phyloP scores from a whole-genome alignment of 1,284 basidiomycete species.

The Phylloboletellus chloephorus region DNA sequence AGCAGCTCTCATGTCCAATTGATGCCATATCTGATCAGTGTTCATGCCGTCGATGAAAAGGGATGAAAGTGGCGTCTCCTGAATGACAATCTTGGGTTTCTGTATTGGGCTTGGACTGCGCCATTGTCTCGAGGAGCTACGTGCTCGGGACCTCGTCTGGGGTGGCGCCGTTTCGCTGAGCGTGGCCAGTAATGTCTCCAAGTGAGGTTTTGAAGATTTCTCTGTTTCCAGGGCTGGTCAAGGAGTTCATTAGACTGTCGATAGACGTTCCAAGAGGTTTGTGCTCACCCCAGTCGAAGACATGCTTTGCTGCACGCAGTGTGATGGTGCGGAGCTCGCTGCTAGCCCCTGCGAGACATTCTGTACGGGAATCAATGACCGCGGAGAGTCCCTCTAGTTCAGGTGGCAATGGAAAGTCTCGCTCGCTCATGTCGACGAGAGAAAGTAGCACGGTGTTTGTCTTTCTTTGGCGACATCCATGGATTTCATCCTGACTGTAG shows the following conservation, averaged over 20 bases:
- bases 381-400: conserved; percentile 47
- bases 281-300: conserved; percentile 75
- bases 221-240: conserved; percentile 61
- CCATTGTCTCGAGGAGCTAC: conserved; percentile 40
- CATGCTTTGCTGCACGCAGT: conserved; percentile 64
- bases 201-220: conserved; percentile 53
- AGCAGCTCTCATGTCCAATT: conserved; percentile 75
- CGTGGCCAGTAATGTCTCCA: conserved; percentile 64
- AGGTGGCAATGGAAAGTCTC: conserved; percentile 27
- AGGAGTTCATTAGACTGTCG: conserved; percentile 4
- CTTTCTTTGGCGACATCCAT: conserved; percentile 22
- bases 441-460: conserved; percentile 16
- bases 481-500: conserved; percentile 78
- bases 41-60: conserved; percentile 84
- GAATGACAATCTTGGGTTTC: conserved; percentile 37
- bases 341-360: conserved; percentile 53
- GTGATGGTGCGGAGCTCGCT: conserved; percentile 55
- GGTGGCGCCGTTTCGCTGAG: conserved; percentile 59
- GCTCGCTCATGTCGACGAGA: conserved; percentile 17
- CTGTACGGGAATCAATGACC: conserved; percentile 49
- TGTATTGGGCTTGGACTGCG: conserved; percentile 35
- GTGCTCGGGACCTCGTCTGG: conserved; percentile 63
- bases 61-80: conserved; percentile 69
- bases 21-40: conserved; percentile 89
- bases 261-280: conserved; percentile 7